Evolutionary conservation across 768 basidiomycete genomes (phyloP).

Genomic region (Cystobasidiopsis lactophilus): DNA sequence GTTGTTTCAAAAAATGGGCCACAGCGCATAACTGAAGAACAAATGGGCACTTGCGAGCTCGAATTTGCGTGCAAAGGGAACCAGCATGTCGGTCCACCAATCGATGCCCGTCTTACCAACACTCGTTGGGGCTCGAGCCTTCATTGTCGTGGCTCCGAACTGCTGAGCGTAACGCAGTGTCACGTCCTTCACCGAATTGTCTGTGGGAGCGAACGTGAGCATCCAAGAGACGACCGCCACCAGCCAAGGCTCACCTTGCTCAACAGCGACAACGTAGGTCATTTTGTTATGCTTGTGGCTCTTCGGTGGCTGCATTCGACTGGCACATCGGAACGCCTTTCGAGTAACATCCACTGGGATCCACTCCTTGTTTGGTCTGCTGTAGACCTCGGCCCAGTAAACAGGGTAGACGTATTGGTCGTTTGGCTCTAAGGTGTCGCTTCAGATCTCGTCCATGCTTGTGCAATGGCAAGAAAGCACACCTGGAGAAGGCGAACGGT

Average conservation of each 20-base stretch:
- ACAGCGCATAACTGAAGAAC: neutral
- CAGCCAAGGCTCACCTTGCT: constrained; percentile 35
- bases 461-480: neutral
- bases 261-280: constrained; percentile 77
- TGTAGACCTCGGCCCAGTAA: constrained; percentile 97
- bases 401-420: constrained; percentile 30
- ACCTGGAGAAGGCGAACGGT: constrained; percentile 1
- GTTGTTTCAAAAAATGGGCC: neutral
- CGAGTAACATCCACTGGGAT: constrained; percentile 77
- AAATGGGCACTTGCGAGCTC: constrained; percentile 38
- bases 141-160: constrained; percentile 44
- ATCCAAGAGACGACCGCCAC: neutral
- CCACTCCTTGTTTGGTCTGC: constrained; percentile 75
- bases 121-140: constrained; percentile 24
- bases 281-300: constrained; percentile 36
- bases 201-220: constrained; percentile 23
- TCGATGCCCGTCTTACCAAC: constrained; percentile 36
- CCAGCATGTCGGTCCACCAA: constrained; percentile 66
- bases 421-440: constrained; percentile 4
- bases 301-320: constrained; percentile 29
- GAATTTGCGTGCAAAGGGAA: constrained; percentile 47
- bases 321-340: constrained; percentile 63
- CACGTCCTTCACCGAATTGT: constrained; percentile 74
- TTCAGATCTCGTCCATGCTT: neutral
- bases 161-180: constrained; percentile 69